phyloP scores from a whole-genome alignment of 345 rosid species.

The Eucalyptus polyanthemos region DNA sequence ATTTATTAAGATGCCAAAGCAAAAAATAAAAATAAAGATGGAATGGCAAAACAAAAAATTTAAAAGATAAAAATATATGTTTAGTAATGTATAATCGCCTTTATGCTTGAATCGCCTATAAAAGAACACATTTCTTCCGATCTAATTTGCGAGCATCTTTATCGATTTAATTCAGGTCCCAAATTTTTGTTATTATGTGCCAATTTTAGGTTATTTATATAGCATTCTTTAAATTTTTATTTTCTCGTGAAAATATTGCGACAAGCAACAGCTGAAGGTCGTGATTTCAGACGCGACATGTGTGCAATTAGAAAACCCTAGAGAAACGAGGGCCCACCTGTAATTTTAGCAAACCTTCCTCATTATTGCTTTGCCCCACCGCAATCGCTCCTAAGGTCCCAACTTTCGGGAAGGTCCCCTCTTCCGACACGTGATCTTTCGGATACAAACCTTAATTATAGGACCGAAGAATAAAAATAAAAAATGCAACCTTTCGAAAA shows the following conservation, averaged over 20 bases:
- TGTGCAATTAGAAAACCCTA: background rate
- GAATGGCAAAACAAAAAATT: background rate
- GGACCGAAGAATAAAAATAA: background rate
- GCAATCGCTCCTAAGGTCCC: background rate
- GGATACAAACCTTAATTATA: background rate
- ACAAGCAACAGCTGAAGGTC: background rate
- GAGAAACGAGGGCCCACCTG: background rate
- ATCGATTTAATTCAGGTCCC: background rate
- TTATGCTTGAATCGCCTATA: background rate
- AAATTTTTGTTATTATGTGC: background rate
- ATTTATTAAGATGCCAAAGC: background rate
- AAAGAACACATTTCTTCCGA: background rate
- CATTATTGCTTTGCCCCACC: background rate
- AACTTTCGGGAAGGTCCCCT: background rate
- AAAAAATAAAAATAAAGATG: background rate
- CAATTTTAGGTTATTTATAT: background rate
- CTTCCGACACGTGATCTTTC: background rate
- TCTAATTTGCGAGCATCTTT: background rate
- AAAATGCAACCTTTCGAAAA: background rate
- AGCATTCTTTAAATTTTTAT: background rate
- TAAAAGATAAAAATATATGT: no score
- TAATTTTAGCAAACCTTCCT: background rate
- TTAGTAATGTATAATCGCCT: background rate
- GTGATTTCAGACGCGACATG: background rate
- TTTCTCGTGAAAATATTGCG: background rate